Conservation (phyloP, 2,329 filamentous ascomycete genomes). For the Trichoderma citrinoviride region DNA sequence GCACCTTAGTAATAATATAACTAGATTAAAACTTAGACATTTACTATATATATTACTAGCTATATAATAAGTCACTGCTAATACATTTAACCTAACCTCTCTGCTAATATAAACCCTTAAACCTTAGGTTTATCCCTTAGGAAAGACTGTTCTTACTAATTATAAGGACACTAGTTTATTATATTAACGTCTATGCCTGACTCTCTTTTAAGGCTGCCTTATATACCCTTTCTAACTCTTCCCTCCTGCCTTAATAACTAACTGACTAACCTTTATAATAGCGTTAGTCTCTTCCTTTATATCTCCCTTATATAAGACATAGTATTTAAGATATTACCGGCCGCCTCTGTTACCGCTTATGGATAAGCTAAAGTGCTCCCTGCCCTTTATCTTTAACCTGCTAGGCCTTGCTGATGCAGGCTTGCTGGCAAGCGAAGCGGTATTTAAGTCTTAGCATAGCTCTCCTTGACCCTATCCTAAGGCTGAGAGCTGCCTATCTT, state of each 20-base stretch:
- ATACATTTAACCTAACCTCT: too few relatives aligned
- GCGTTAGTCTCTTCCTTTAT: constrained; percentile 32
- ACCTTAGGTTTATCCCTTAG: too few relatives aligned
- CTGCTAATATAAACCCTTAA: too few relatives aligned
- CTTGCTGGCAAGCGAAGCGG: constrained; percentile 56
- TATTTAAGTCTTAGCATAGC: constrained; percentile 45
- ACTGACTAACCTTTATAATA: not conserved
- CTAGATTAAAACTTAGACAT: too few relatives aligned
- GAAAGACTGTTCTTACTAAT: too few relatives aligned
- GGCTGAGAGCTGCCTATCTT: constrained; percentile 32
- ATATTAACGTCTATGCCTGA: not conserved
- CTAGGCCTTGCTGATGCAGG: constrained; percentile 77
- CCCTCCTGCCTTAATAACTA: not conserved
- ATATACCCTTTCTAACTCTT: not conserved
- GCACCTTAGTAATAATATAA: too few relatives aligned
- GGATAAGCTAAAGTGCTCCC: constrained; percentile 76
- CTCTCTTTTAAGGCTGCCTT: not conserved
- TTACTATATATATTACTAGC: too few relatives aligned
- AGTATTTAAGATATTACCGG: constrained; percentile 43
- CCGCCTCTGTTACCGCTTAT: constrained; percentile 72
- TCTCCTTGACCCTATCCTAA: constrained; percentile 30
- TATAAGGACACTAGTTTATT: too few relatives aligned
- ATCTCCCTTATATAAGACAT: constrained; percentile 29
- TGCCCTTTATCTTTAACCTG: constrained; percentile 91
- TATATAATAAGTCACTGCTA: too few relatives aligned